Base-by-base conservation (phyloP, 192 early-diverging fungal species). In the Neocallimastix lanati region DNA sequence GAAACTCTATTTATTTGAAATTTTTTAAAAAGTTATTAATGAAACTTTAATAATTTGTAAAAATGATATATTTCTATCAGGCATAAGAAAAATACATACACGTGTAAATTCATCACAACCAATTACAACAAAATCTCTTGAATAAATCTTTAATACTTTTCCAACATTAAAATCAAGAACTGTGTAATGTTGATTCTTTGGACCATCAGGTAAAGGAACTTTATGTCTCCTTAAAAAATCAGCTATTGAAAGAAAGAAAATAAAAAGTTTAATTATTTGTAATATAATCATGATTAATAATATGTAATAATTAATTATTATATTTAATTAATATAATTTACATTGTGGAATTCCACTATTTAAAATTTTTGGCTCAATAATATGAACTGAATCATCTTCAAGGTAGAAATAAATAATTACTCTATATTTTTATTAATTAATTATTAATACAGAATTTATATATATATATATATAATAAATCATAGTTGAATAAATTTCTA, bases 321-420 rank as follows among this genome's bases (percentile, higher is more conserved):
- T n/a, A n/a, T n/a, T n/a, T n/a, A n/a, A n/a, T n/a, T n/a, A n/a
- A n/a, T n/a, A n/a, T 29, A 28, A n/a, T 6, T 27, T 80, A 28
- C 80, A 76, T 78, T 80, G 80, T 35, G 77, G 50, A 21, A 80
- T 76, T 29, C 80, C 80, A 29, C 29, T 30, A 29, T 80, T 80
- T 21, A 29, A 12, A 12, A 35, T 78, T 21, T 78, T 76, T 18
- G 80, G 80, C 25, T 80, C 80, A 33, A 77, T 80, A 78, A 80
- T 78, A 36, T 80, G 80, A 16, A 80, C 77, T 16, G 80, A 78
- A 28, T 80, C 80, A 35, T 80, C 80, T 28, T 80, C 80, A 29
- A 80, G 80, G 36, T 80, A 80, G 13, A 78, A 80, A 36, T 40
- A 58, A 77, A 80, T 80, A 78, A 78, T 78, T 30, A 80, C 80